Evolutionary conservation across 2,329 filamentous ascomycete species (phyloP).

Genomic region (Exophiala viscosa): DNA sequence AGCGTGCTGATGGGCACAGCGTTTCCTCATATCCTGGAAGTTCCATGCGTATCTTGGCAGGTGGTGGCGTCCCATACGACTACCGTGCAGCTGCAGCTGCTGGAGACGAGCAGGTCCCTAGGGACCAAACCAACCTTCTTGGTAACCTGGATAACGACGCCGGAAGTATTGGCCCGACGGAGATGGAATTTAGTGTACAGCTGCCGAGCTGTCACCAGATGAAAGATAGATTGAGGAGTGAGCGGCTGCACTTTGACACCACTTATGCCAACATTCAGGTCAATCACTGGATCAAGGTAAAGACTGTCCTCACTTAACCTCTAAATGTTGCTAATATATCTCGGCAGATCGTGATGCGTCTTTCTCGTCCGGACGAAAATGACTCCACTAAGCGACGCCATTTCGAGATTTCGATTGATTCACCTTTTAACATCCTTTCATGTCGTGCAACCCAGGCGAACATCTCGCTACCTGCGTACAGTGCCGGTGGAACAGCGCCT

Average conservation of each 20-base stretch:
- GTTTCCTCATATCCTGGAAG: constrained; percentile 71
- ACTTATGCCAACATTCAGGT: constrained; percentile 93
- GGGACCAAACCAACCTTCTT: constrained; percentile 65
- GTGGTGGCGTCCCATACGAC: constrained; percentile 72
- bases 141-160: constrained; percentile 74
- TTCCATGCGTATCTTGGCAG: constrained; percentile 70
- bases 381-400: constrained; percentile 78
- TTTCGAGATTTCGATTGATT: constrained; percentile 95
- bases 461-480: constrained; percentile 79
- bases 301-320: background rate
- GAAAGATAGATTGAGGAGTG: constrained; percentile 63
- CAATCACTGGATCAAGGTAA: constrained; percentile 92
- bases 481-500: constrained; percentile 50
- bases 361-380: constrained; percentile 76
- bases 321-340: background rate
- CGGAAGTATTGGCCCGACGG: constrained; percentile 73
- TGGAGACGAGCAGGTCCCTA: constrained; percentile 53
- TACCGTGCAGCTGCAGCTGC: constrained; percentile 54
- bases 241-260: constrained; percentile 78
- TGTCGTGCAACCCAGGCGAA: constrained; percentile 92
- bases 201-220: constrained; percentile 84
- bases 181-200: constrained; percentile 92
- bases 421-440: constrained; percentile 86
- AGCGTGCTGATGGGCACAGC: constrained; percentile 73
- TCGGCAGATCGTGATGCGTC: constrained; percentile 77